A percentile compares a stretch with the other conserved stretches of the same genome.
These are phyloP conservation scores for Backusella liffmaniae DNA, from an alignment of 192 early-diverging fungal species.

Conservation along the genomic window DNA sequence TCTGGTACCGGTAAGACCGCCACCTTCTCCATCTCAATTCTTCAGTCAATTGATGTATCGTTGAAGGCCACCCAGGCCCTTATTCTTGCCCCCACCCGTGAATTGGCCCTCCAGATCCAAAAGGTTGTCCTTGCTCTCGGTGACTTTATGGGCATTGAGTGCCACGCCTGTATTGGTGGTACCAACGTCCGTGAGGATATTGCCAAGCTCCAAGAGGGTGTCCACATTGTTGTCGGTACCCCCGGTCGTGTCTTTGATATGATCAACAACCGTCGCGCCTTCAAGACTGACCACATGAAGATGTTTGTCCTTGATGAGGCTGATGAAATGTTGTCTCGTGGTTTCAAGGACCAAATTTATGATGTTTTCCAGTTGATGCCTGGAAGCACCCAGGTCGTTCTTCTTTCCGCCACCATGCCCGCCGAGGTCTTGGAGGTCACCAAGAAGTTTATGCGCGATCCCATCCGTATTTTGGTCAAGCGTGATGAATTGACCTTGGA, in stretches of 20 bases:
- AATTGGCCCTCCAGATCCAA: conserved; percentile 98
- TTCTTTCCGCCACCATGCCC: conserved; percentile 98
- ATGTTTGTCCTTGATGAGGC: conserved; percentile 99
- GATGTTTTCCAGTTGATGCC: conserved; percentile 95
- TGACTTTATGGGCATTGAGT: conserved; percentile 93
- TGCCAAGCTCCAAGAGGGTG: conserved; percentile 73
- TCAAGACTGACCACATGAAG: conserved; percentile 86
- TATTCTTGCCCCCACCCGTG: conserved; percentile 95
- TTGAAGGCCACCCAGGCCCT: conserved; percentile 89
- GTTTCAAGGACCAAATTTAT: conserved; percentile 99
- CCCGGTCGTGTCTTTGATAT: conserved; percentile 99
- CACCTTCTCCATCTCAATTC: conserved; percentile 99
- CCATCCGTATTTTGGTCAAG: conserved; percentile 98
- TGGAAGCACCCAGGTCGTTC: conserved; percentile 88
- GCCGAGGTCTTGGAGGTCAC: conserved; percentile 93
- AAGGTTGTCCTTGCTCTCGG: conserved; percentile 93
- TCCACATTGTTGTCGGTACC: conserved; percentile 96
- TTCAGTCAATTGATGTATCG: conserved; percentile 86
- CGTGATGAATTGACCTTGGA: conserved; percentile 94
- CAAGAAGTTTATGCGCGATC: conserved; percentile 97
- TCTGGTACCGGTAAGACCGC: conserved; percentile 99
- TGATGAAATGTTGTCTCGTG: conserved; percentile 97
- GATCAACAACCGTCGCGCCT: conserved; percentile 85
- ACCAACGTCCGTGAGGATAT: conserved; percentile 92
- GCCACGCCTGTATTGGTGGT: conserved; percentile 98